These are phyloP conservation scores for Zasmidium cellare DNA, from an alignment of 2,329 filamentous ascomycete genomes.

Conservation along the genomic window DNA sequence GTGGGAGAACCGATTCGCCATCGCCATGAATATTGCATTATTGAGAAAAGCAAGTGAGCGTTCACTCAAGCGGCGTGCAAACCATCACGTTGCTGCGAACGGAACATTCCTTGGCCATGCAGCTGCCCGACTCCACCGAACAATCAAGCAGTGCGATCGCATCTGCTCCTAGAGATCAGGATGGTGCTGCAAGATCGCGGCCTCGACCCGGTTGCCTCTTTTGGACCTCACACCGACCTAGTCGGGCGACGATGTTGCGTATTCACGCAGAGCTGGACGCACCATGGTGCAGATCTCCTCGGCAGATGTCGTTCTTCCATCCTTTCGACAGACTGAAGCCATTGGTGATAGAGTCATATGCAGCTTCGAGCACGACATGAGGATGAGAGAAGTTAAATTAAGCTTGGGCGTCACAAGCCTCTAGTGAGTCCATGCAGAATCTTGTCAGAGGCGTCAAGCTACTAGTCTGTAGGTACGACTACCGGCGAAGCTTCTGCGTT, in stretches of 20 bases:
- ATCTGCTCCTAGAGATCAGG: background rate
- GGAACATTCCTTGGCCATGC: too few species aligned
- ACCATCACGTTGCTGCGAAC: too few species aligned
- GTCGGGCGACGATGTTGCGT: background rate
- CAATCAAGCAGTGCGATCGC: background rate
- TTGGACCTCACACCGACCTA: background rate
- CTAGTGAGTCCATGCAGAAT: background rate
- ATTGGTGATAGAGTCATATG: slow-evolving; percentile 9
- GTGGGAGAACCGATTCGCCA: too few species aligned
- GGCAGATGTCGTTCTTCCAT: too few species aligned
- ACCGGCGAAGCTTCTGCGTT: slow-evolving; percentile 3
- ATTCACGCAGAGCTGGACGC: too few species aligned
- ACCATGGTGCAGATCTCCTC: too few species aligned
- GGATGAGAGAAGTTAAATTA: slow-evolving; percentile 1
- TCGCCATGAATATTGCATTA: too few species aligned
- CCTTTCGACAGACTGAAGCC: background rate
- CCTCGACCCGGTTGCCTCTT: background rate
- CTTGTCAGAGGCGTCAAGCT: background rate
- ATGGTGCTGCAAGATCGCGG: background rate
- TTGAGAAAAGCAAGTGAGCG: too few species aligned
- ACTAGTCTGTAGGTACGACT: background rate
- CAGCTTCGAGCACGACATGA: slow-evolving; percentile 15
- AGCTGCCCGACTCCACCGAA: background rate
- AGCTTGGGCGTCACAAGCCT: slow-evolving; percentile 2
- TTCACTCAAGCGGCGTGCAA: too few species aligned